Conservation (phyloP, 306 rosid genomes). For the Gastrolobium bilobum region DNA sequence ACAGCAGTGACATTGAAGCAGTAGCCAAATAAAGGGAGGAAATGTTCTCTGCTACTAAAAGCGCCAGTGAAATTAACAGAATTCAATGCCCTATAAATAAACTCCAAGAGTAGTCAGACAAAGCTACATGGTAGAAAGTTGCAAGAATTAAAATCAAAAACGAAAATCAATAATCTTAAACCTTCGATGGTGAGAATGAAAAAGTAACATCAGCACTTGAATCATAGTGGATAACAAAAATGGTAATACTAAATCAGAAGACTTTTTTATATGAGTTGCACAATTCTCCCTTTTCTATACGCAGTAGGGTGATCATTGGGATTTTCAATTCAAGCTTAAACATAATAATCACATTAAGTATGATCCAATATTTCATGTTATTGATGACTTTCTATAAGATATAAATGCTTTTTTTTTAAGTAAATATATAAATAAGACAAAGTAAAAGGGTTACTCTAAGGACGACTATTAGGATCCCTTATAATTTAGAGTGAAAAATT, state of each 20-base stretch:
- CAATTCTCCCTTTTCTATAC: neutral
- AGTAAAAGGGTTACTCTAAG: neutral
- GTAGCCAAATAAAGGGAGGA: conserved; percentile 67
- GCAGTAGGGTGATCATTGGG: neutral
- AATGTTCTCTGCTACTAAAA: conserved; percentile 74
- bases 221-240: conserved; percentile 68
- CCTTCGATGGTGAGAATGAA: conserved; percentile 75
- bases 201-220: conserved; percentile 72
- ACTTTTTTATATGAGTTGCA: neutral
- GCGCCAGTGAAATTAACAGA: conserved; percentile 56
- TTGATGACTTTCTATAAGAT: neutral
- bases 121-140: conserved; percentile 3
- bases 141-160: neutral
- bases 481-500: neutral
- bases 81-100: conserved; percentile 16
- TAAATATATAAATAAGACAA: neutral
- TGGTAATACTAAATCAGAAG: conserved; percentile 9
- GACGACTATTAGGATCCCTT: neutral
- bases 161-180: conserved; percentile 26
- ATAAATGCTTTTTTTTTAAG: neutral
- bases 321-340: neutral
- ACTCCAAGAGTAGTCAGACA: neutral
- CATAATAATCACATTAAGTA: neutral
- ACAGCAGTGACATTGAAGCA: conserved; percentile 67
- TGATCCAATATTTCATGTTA: neutral